phyloP scores from a whole-genome alignment of 257 asterid genomes.

The Nicotiana attenuata region DNA sequence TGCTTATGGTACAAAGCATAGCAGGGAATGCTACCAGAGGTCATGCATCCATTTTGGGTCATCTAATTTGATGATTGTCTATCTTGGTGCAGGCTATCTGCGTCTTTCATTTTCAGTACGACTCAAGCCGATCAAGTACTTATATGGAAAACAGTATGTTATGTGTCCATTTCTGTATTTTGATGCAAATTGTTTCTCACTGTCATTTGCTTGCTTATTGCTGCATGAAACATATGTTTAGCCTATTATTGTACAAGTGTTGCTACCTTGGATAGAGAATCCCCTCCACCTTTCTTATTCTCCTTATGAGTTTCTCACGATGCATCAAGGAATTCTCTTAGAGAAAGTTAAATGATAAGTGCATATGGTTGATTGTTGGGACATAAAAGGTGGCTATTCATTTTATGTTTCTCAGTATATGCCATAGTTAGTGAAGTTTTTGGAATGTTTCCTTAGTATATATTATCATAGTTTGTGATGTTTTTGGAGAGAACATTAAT shows the following conservation, averaged over 20 bases:
- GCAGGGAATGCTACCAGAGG: neutral
- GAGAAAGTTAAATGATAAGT: neutral
- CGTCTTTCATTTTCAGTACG: conserved; percentile 72
- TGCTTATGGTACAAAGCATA: neutral
- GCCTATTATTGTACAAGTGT: neutral
- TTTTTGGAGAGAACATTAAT: neutral
- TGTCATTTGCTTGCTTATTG: neutral
- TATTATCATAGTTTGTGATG: neutral
- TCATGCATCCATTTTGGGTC: neutral
- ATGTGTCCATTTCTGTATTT: neutral
- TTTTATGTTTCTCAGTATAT: neutral
- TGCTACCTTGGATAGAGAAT: too few relatives aligned
- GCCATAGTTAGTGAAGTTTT: too few relatives aligned
- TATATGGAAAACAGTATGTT: conserved; percentile 69
- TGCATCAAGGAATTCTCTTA: neutral
- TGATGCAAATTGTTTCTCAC: neutral
- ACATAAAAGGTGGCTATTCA: neutral
- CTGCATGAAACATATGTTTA: neutral
- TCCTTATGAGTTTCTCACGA: neutral
- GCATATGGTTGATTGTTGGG: neutral
- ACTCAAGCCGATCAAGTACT: conserved; percentile 61
- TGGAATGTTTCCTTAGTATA: neutral
- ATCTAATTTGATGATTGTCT: neutral
- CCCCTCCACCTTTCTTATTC: neutral
- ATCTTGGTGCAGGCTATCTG: conserved; percentile 61